Conservation (phyloP, 352 stramenopile genomes). For the Globisporangium emineosum region DNA sequence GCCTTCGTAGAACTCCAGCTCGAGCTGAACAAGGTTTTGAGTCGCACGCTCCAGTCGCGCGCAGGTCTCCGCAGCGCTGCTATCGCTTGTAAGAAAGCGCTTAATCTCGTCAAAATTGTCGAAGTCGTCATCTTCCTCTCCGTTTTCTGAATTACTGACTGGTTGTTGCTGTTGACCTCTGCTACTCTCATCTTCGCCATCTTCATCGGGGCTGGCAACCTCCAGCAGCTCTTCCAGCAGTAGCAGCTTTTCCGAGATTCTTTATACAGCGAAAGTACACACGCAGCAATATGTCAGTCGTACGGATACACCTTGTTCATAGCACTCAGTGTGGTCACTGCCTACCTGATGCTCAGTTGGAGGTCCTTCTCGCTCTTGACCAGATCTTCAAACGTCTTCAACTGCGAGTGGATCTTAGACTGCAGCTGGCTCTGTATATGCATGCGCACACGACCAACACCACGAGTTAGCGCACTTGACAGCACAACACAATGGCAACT, state of each 20-base stretch:
- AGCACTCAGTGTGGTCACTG: not conserved
- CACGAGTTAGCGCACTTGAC: not conserved
- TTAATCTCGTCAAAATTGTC: conserved; percentile 72
- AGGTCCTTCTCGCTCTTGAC: conserved; percentile 48
- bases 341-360: conserved; percentile 51
- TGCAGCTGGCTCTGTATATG: conserved; percentile 39
- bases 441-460: not conserved
- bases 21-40: conserved; percentile 69
- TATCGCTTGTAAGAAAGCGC: conserved; percentile 22
- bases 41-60: conserved; percentile 73
- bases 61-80: conserved; percentile 50
- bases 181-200: conserved; percentile 22
- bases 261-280: not conserved
- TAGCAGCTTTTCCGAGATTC: conserved; percentile 73
- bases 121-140: conserved; percentile 55
- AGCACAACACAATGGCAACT: not conserved
- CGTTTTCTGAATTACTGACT: conserved; percentile 15
- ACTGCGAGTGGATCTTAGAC: conserved; percentile 46
- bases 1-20: conserved; percentile 72
- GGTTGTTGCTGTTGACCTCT: not conserved
- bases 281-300: not conserved
- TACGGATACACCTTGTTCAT: not conserved
- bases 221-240: conserved; percentile 76
- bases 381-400: conserved; percentile 42
- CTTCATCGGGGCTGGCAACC: conserved; percentile 38